phyloP scores from a whole-genome alignment of 2,329 filamentous ascomycete species.

The Aspergillus luchuensis region DNA sequence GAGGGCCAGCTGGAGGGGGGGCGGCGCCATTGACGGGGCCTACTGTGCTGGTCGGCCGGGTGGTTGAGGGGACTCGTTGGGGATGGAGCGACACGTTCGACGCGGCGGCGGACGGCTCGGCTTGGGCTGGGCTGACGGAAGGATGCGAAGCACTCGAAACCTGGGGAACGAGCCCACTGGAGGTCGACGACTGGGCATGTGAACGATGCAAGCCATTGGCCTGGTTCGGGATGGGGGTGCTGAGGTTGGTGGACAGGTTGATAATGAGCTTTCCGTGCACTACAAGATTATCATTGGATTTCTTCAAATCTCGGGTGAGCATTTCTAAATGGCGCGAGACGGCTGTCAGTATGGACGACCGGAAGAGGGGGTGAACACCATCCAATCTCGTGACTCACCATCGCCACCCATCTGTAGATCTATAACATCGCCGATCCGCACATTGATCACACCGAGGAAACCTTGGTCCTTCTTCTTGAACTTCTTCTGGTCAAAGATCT shows the following conservation, averaged over 20 bases:
- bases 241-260: constrained; percentile 89
- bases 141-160: constrained; percentile 32
- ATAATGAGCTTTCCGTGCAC: constrained; percentile 98
- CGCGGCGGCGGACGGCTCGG: constrained; percentile 31
- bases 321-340: constrained; percentile 64
- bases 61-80: constrained; percentile 37
- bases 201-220: constrained; percentile 42
- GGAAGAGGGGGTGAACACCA: background rate
- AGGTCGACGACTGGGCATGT: constrained; percentile 37
- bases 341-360: constrained; percentile 19
- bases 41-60: constrained; percentile 43
- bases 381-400: constrained; percentile 60
- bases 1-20: constrained; percentile 37
- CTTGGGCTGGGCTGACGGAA: constrained; percentile 31
- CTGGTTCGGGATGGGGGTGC: constrained; percentile 64
- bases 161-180: constrained; percentile 43
- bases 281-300: constrained; percentile 95
- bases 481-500: constrained; percentile 99
- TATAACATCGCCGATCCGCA: constrained; percentile 91
- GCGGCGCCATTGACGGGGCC: constrained; percentile 43
- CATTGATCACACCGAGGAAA: constrained; percentile 96
- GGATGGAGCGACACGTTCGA: constrained; percentile 39
- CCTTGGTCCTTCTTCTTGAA: constrained; percentile 99
- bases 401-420: constrained; percentile 87
- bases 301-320: constrained; percentile 95